Evolutionary conservation across 1,139 yeast species (phyloP).

Genomic region (Candida buenavistaensis): DNA sequence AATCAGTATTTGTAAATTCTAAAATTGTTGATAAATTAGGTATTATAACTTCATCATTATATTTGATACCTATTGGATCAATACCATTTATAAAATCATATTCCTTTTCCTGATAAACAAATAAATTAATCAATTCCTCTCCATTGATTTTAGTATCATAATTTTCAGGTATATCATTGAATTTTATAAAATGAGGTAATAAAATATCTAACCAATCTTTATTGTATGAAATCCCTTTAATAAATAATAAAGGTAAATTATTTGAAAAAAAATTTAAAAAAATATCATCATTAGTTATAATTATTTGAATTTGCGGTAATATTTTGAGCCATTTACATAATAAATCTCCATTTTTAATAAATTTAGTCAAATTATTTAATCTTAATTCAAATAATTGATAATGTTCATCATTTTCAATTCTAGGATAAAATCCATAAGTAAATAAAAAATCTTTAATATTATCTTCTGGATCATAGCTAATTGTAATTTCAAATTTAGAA

Average conservation of each 20-base stretch:
- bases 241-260: constrained; percentile 18
- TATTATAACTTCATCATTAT: constrained; percentile 7
- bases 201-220: constrained; percentile 16
- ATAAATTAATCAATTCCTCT: constrained; percentile 16
- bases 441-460: constrained; percentile 47
- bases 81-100: constrained; percentile 28
- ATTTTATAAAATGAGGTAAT: constrained; percentile 12
- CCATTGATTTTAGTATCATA: constrained; percentile 15
- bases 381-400: constrained; percentile 17
- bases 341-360: constrained; percentile 8
- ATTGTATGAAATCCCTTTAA: constrained; percentile 16
- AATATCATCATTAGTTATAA: constrained; percentile 15
- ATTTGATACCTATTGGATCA: constrained; percentile 22
- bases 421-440: constrained; percentile 62
- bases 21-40: constrained; percentile 5
- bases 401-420: background rate
- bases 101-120: constrained; percentile 25
- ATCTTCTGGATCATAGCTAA: constrained; percentile 50
- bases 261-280: constrained; percentile 20
- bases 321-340: constrained; percentile 28
- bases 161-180: constrained; percentile 10
- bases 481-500: constrained; percentile 32
- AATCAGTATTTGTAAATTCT: constrained; percentile 3
- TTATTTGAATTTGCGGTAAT: constrained; percentile 25
- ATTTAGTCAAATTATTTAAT: constrained; percentile 8